These are phyloP conservation scores for Myrica gale DNA, from an alignment of 306 rosid genomes.

Conservation along the genomic window DNA sequence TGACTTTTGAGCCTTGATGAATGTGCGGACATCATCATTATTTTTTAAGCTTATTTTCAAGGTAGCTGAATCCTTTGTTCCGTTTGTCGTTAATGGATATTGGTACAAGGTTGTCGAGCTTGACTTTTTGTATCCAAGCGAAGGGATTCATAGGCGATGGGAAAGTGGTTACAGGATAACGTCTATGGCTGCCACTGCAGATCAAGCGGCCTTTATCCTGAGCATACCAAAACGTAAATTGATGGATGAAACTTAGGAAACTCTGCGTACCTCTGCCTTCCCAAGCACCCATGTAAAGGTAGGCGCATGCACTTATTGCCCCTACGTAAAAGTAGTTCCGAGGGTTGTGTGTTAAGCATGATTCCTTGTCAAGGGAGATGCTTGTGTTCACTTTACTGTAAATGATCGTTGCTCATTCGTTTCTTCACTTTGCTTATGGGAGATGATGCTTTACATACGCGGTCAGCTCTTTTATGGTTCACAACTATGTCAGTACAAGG, in stretches of 20 bases:
- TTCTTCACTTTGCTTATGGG: not conserved
- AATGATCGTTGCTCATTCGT: not conserved
- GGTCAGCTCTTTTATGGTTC: too few relatives aligned
- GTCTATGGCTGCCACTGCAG: conserved; percentile 88
- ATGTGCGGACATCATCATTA: not conserved
- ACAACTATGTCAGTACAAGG: not conserved
- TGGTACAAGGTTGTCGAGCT: conserved; percentile 82
- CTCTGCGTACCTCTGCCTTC: conserved; percentile 88
- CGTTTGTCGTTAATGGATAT: not conserved
- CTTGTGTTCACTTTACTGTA: not conserved
- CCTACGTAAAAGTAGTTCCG: not conserved
- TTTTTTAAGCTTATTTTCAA: not conserved
- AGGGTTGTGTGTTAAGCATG: not conserved
- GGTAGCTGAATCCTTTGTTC: not conserved
- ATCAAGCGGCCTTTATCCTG: conserved; percentile 92
- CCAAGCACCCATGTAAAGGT: conserved; percentile 98
- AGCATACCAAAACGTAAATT: conserved; percentile 89
- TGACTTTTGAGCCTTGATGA: not conserved
- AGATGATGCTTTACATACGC: not conserved
- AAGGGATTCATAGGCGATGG: conserved; percentile 90
- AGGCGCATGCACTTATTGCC: conserved; percentile 19
- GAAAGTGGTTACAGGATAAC: conserved; percentile 85
- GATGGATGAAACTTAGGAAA: conserved; percentile 86
- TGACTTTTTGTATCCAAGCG: conserved; percentile 90
- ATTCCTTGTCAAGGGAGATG: conserved; percentile 3